Percentiles rank a stretch among this genome's conserved stretches.
Conservation (phyloP, 2,329 filamentous ascomycete genomes). For the Sporothrix dimorphospora region DNA sequence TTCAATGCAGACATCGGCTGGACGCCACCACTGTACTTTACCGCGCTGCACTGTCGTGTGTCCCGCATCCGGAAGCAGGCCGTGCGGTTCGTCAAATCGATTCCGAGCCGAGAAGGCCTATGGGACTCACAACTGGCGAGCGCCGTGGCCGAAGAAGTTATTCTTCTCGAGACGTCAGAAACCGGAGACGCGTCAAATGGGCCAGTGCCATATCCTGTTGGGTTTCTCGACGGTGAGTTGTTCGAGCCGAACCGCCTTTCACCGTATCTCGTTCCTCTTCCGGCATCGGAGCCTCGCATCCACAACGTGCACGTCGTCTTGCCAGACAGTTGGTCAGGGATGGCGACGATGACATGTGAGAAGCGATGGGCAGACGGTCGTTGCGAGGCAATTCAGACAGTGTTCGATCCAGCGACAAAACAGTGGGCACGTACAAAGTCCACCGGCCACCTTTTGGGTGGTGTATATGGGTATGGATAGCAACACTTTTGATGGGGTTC, state of each 20-base stretch:
- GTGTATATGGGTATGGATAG: no score
- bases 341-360: background rate
- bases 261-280: background rate
- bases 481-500: no score
- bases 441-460: background rate
- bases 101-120: slow-evolving; percentile 14
- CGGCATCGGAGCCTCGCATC: background rate
- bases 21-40: slow-evolving; percentile 20
- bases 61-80: background rate
- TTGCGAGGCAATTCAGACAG: background rate
- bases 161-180: background rate
- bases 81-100: background rate
- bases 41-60: slow-evolving; percentile 9
- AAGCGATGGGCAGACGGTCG: background rate
- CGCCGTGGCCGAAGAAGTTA: background rate
- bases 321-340: slow-evolving; percentile 7
- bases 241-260: background rate
- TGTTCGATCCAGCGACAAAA: background rate
- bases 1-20: slow-evolving; percentile 16
- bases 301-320: slow-evolving; percentile 5
- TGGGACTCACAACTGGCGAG: slow-evolving; percentile 16
- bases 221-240: background rate
- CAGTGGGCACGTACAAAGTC: background rate
- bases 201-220: background rate
- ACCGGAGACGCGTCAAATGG: background rate